A percentile compares a stretch with the other conserved stretches of the same genome.
These are phyloP conservation scores for Trichocomaceae sp. DNA, from an alignment of 2,329 filamentous ascomycete genomes.

Conservation along the genomic window DNA sequence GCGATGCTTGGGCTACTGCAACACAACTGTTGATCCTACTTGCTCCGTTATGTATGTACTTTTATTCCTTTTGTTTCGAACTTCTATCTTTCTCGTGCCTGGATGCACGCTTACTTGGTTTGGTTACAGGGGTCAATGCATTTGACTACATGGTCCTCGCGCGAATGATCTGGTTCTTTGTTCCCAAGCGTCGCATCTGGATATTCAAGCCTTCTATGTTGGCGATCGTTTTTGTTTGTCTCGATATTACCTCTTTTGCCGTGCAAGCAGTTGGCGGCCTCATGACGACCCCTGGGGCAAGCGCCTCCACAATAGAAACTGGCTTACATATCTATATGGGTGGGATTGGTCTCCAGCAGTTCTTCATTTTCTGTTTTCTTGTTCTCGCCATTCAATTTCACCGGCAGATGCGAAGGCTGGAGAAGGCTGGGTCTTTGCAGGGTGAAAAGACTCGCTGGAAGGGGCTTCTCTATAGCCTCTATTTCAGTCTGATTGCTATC, in stretches of 20 bases:
- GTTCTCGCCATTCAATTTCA: slow-evolving; percentile 47
- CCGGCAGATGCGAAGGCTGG: slow-evolving; percentile 24
- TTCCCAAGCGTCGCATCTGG: slow-evolving; percentile 34
- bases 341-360: slow-evolving; percentile 46
- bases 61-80: background rate
- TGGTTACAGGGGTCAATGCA: slow-evolving; percentile 32
- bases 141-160: slow-evolving; percentile 44
- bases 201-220: slow-evolving; percentile 32
- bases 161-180: slow-evolving; percentile 42
- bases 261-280: slow-evolving; percentile 23
- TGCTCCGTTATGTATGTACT: slow-evolving; percentile 22
- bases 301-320: slow-evolving; percentile 11
- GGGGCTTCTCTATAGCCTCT: slow-evolving; percentile 45
- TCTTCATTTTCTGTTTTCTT: slow-evolving; percentile 47
- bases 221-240: slow-evolving; percentile 35
- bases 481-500: slow-evolving; percentile 46
- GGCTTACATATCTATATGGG: slow-evolving; percentile 26
- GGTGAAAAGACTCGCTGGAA: slow-evolving; percentile 1
- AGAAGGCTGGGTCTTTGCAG: background rate
- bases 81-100: background rate
- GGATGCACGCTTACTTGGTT: background rate
- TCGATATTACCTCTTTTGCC: slow-evolving; percentile 30
- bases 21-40: slow-evolving; percentile 42
- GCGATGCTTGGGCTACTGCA: slow-evolving; percentile 22
- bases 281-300: slow-evolving; percentile 6